Evolutionary conservation across 352 stramenopile species (phyloP).

Genomic region (Globisporangium polare): DNA sequence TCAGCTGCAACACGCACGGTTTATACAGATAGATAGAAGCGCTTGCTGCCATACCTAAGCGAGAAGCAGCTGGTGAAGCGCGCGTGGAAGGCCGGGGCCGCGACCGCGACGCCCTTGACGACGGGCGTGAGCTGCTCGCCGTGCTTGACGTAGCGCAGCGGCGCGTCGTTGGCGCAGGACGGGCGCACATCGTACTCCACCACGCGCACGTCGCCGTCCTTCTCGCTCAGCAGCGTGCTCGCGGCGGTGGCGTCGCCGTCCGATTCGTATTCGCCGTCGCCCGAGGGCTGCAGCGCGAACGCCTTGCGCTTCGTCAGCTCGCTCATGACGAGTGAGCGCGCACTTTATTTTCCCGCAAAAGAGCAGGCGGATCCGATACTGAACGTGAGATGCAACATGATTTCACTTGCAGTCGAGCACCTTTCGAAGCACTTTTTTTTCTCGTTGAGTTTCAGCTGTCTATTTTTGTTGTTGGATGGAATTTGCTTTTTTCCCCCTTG

Average conservation of each 20-base stretch:
- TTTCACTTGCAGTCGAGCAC: too few relatives aligned
- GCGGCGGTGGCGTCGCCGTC: slow-evolving; percentile 8
- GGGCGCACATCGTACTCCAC: slow-evolving; percentile 59
- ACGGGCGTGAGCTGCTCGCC: slow-evolving; percentile 28
- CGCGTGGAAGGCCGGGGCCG: slow-evolving; percentile 1
- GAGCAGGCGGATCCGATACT: too few relatives aligned
- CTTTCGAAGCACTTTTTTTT: too few relatives aligned
- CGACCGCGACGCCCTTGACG: slow-evolving; percentile 11
- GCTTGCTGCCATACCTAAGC: background rate
- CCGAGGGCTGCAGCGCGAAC: slow-evolving; percentile 7
- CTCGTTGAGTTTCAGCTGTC: too few relatives aligned
- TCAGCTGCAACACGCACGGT: background rate
- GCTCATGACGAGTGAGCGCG: slow-evolving; percentile 15
- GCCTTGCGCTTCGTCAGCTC: slow-evolving; percentile 58
- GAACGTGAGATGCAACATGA: too few relatives aligned
- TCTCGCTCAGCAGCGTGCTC: slow-evolving; percentile 15
- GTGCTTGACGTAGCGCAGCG: slow-evolving; percentile 43
- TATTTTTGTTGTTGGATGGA: too few relatives aligned
- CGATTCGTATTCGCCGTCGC: slow-evolving; percentile 3
- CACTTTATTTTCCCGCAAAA: background rate
- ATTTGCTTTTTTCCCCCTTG: too few relatives aligned
- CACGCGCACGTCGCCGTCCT: slow-evolving; percentile 29
- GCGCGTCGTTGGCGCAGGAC: slow-evolving; percentile 43
- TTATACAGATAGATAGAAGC: background rate
- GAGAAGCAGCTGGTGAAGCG: slow-evolving; percentile 25